Conservation (phyloP, 23 red algal genomes). For the Agarophyton chilense region DNA sequence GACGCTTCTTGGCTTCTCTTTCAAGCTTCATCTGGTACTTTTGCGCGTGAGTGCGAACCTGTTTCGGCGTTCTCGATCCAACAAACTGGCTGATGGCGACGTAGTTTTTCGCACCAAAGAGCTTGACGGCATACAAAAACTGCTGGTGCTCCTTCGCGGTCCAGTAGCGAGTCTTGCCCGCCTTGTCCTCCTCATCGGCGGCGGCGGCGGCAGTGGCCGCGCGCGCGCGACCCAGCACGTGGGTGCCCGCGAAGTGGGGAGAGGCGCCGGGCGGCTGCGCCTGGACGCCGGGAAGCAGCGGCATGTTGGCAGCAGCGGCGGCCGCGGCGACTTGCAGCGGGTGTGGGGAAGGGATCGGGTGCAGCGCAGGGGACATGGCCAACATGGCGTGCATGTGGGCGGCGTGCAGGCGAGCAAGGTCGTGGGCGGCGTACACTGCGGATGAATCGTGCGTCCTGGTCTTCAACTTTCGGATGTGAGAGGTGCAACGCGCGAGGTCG, state of each 20-base stretch:
- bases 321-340: slow-evolving; percentile 22
- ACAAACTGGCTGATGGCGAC: slow-evolving; percentile 83
- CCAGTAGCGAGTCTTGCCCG: slow-evolving; percentile 84
- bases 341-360: background rate
- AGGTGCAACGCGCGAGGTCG: slow-evolving; percentile 48
- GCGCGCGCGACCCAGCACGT: background rate
- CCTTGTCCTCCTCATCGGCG: slow-evolving; percentile 47
- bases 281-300: background rate
- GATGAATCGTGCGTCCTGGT: background rate
- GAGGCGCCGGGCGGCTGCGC: background rate
- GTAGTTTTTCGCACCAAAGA: slow-evolving; percentile 89
- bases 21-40: slow-evolving; percentile 90
- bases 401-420: slow-evolving; percentile 28
- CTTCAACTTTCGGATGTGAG: slow-evolving; percentile 17
- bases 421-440: slow-evolving; percentile 3
- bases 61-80: slow-evolving; percentile 80
- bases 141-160: slow-evolving; percentile 71
- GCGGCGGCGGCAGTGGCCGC: background rate
- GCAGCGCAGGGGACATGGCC: slow-evolving; percentile 12
- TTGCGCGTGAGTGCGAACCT: slow-evolving; percentile 94
- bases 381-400: slow-evolving; percentile 49
- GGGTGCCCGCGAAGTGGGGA: background rate
- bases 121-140: slow-evolving; percentile 76
- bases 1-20: slow-evolving; percentile 65
- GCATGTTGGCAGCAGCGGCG: slow-evolving; percentile 11